Evolutionary conservation across 768 basidiomycete genomes (phyloP), one percentile per base, ranked within the genome.

Genomic region (Inosperma sp.): DNA sequence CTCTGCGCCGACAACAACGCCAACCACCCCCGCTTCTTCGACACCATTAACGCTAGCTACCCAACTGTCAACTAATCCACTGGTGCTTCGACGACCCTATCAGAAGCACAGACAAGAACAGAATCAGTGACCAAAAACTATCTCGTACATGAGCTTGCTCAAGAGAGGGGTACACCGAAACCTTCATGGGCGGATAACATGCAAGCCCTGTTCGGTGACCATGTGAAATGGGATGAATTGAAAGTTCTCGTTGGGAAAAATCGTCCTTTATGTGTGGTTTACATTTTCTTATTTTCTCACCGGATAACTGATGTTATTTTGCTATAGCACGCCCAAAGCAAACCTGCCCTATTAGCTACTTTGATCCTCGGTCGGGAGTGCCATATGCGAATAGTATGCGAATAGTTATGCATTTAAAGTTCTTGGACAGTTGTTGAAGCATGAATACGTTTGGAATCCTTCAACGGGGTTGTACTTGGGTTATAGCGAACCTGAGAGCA

Each of bases 131-230:
- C 78, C 5, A 86, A 80, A 60, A 88, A 84, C 59, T 90, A 89
- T 57, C 66, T 91, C 3, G 67, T 90, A 2, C 84, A 89, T 59
- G 85, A 88, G 56, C 56, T 74, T 3, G 71, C 68, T 2, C 80
- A 85, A 54, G 62, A 66, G 2, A 67, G 74, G 19, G 70, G 69
- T 4, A 65, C 67, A 1, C 65, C 71, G 0, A 80, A 81, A 51
- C 84, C 86, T 0, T 61, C 66, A 1, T 86, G 88, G 86, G 72
- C 69, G 40, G 80, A 85, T 25, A 90, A 86, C 8, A 88, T 93
- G 84, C 60, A 75, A 6, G 83, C 89, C 2, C 75, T 95, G 71
- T 91, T 97, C 58, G 93, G 94, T 2, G 75, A 86, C 44, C 86
- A 94, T 57, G 84, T 85, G 7, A 77, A 84, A 41, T 97, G 88